Evolutionary conservation across 257 asterid genomes (phyloP).

Genomic region (Perilla frutescens): DNA sequence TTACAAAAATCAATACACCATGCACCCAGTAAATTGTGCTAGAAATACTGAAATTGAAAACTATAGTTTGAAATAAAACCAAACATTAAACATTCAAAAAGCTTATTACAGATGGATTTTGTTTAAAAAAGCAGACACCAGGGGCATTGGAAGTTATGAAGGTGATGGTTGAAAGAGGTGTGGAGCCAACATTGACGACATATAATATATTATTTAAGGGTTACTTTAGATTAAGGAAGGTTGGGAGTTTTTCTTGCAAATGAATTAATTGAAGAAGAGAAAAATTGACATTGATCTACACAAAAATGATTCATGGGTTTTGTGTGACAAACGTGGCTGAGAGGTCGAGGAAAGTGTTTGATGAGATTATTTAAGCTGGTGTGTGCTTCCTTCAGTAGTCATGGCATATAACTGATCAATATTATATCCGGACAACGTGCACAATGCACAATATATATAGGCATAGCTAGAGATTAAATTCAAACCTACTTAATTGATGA

Average conservation of each 20-base stretch:
- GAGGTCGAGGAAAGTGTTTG: slow-evolving; percentile 64
- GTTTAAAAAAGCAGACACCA: slow-evolving; percentile 71
- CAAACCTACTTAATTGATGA: no score
- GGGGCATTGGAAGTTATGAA: slow-evolving; percentile 71
- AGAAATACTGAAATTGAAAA: no score
- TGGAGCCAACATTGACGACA: slow-evolving; percentile 66
- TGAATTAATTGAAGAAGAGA: slow-evolving; percentile 89
- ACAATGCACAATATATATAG: no score
- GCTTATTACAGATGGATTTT: slow-evolving; percentile 76
- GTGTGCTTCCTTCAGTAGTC: not conserved
- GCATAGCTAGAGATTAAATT: no score
- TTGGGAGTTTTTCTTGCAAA: slow-evolving; percentile 80
- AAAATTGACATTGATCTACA: slow-evolving; percentile 76
- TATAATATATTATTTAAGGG: slow-evolving; percentile 85
- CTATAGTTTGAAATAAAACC: no score
- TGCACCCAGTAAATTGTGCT: no score
- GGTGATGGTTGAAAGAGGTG: slow-evolving; percentile 83
- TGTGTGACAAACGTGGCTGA: slow-evolving; percentile 78
- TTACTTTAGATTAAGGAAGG: slow-evolving; percentile 68
- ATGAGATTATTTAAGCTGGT: slow-evolving; percentile 53
- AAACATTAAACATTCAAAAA: no score
- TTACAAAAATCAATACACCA: no score
- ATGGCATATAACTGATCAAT: no score
- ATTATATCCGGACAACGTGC: no score
- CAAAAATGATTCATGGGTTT: slow-evolving; percentile 82